Evolutionary conservation across 2,329 filamentous ascomycete genomes (phyloP).

Genomic region (Lachnellula suecica): DNA sequence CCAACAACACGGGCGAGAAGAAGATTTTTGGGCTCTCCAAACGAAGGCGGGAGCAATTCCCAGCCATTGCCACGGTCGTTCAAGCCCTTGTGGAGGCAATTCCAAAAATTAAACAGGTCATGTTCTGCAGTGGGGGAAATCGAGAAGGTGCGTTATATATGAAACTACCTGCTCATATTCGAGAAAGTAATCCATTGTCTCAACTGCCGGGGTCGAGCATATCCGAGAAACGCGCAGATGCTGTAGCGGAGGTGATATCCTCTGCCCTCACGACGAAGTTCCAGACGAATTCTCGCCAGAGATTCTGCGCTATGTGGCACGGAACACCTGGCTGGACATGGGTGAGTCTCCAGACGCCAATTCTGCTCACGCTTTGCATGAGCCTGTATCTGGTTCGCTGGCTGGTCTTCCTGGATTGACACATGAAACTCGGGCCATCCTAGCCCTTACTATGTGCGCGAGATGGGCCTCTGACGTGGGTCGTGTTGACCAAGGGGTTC

Average conservation of each 20-base stretch:
- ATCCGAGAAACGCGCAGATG: constrained; percentile 33
- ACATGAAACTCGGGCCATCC: constrained; percentile 67
- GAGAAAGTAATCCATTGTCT: constrained; percentile 64
- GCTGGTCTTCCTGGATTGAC: constrained; percentile 67
- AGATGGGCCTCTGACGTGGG: constrained; percentile 68
- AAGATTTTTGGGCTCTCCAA: constrained; percentile 78
- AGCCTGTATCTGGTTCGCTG: constrained; percentile 67
- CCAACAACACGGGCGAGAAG: constrained; percentile 49
- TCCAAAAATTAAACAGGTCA: constrained; percentile 69
- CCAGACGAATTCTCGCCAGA: constrained; percentile 42
- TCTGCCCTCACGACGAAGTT: constrained; percentile 19
- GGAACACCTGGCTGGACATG: constrained; percentile 50
- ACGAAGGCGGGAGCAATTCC: constrained; percentile 76
- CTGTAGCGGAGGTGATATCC: constrained; percentile 9
- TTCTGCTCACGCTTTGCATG: constrained; percentile 69
- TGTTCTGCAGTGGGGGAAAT: constrained; percentile 86
- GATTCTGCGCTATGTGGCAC: constrained; percentile 45
- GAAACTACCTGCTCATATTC: constrained; percentile 57
- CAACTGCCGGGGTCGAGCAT: constrained; percentile 31
- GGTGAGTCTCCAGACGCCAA: constrained; percentile 52
- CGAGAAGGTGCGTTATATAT: constrained; percentile 80
- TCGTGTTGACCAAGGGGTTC: constrained; percentile 40
- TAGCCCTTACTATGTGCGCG: constrained; percentile 71
- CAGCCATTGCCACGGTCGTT: constrained; percentile 80
- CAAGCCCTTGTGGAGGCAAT: constrained; percentile 69